Evolutionary conservation across 306 rosid genomes (phyloP).

Genomic region (Cucurbita pepo): DNA sequence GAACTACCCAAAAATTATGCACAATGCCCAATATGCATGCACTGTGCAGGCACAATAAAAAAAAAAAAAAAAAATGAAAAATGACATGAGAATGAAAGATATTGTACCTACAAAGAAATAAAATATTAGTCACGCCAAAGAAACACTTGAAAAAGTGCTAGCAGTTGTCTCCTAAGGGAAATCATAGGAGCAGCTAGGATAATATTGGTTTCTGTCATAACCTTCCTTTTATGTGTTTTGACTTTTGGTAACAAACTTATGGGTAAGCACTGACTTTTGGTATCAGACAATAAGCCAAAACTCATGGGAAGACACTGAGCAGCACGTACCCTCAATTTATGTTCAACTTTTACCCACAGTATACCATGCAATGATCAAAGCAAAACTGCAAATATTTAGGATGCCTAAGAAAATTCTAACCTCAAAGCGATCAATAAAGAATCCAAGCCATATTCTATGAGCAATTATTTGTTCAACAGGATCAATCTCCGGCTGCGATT

Average conservation of each 20-base stretch:
- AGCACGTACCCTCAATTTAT: not conserved
- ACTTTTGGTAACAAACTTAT: not conserved
- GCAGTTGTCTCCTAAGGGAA: not conserved
- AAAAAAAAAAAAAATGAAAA: not conserved
- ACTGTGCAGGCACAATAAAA: not conserved
- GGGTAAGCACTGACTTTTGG: not conserved
- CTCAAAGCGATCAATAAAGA: constrained; percentile 96
- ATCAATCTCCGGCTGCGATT: constrained; percentile 41
- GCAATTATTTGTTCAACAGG: constrained; percentile 89
- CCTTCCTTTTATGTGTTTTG: not conserved
- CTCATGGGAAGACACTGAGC: not conserved
- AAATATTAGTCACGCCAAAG: not conserved
- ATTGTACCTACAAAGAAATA: not conserved
- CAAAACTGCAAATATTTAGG: not conserved
- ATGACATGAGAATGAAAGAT: not conserved
- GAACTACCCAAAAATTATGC: not conserved
- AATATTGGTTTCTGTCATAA: not conserved
- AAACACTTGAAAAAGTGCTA: not conserved
- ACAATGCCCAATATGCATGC: not conserved
- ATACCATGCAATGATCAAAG: not conserved
- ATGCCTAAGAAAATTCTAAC: constrained; percentile 26
- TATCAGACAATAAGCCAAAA: not conserved
- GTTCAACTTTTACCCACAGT: not conserved
- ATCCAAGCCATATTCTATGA: constrained; percentile 94
- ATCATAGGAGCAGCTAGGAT: not conserved